A percentile compares a stretch with the other conserved stretches of the same genome.
Conservation (phyloP, 768 basidiomycete genomes). For the Erythrobasidium yunnanense region DNA sequence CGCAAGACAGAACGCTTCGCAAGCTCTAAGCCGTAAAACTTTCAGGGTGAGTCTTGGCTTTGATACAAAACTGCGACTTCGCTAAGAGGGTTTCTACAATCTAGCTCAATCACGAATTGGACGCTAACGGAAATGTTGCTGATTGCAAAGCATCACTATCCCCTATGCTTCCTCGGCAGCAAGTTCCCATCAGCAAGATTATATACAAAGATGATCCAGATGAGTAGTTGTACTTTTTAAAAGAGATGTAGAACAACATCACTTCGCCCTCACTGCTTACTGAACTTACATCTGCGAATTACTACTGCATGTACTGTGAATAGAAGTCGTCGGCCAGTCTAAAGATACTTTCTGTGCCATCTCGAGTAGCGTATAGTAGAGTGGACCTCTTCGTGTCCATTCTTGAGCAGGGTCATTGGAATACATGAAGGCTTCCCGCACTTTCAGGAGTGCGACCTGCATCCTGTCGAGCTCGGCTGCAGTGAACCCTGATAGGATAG, state of each 20-base stretch:
- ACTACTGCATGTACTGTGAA: conserved; percentile 10
- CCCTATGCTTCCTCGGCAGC: conserved; percentile 8
- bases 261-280: too few species aligned
- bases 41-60: conserved; percentile 10
- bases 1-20: not conserved
- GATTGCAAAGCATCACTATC: conserved; percentile 23
- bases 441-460: conserved; percentile 42
- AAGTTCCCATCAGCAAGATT: conserved; percentile 12
- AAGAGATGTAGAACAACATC: too few species aligned
- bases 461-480: conserved; percentile 40
- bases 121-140: conserved; percentile 14
- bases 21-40: not conserved
- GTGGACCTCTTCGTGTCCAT: conserved; percentile 41
- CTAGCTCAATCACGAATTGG: not conserved
- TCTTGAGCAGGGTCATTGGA: conserved; percentile 40
- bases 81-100: too few species aligned
- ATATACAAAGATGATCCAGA: conserved; percentile 21
- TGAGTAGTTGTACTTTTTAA: not conserved
- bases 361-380: conserved; percentile 43
- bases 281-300: too few species aligned
- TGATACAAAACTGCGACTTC: too few species aligned
- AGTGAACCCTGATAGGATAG: conserved; percentile 40
- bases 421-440: conserved; percentile 44
- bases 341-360: conserved; percentile 42
- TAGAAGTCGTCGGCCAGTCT: conserved; percentile 30